Evolutionary conservation across 2,329 filamentous ascomycete genomes (phyloP).

Genomic region (Microcyclosporella mali): DNA sequence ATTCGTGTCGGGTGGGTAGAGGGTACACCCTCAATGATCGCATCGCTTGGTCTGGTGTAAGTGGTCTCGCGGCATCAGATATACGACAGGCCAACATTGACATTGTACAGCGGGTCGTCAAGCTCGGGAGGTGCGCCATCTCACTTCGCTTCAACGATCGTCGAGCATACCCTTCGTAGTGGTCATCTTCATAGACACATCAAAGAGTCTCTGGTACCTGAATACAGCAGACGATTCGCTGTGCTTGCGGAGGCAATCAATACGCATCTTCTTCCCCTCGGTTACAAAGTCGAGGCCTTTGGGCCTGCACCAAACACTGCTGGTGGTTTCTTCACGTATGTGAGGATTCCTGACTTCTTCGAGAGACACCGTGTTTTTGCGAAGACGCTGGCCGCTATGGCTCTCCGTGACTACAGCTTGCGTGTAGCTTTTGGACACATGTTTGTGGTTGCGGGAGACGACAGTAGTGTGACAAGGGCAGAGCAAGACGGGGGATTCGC

Average conservation of each 20-base stretch:
- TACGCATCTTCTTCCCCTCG: conserved; percentile 55
- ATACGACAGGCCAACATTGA: background rate
- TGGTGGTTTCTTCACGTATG: conserved; percentile 65
- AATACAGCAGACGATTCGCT: conserved; percentile 48
- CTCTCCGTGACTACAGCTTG: conserved; percentile 7
- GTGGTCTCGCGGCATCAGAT: background rate
- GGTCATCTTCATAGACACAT: conserved; percentile 51
- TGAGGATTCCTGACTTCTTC: conserved; percentile 7
- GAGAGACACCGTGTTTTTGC: conserved; percentile 5
- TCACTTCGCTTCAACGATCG: conserved; percentile 52
- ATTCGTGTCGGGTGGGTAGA: conserved; percentile 82
- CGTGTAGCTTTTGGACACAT: conserved; percentile 13
- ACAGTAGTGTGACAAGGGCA: conserved; percentile 3
- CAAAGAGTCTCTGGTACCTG: conserved; percentile 46
- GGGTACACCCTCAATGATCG: conserved; percentile 54
- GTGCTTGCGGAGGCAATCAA: conserved; percentile 55
- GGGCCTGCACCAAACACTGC: conserved; percentile 38
- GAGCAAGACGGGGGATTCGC: conserved; percentile 9
- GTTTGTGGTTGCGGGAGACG: conserved; percentile 13
- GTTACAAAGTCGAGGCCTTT: conserved; percentile 45
- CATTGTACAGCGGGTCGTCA: conserved; percentile 41
- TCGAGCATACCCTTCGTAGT: conserved; percentile 49
- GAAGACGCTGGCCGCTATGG: conserved; percentile 10
- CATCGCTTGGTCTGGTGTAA: conserved; percentile 5
- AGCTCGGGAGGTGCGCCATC: conserved; percentile 55